These are phyloP conservation scores for Tuber aestivum DNA, from an alignment of 495 filamentous ascomycete species.

Conservation along the genomic window DNA sequence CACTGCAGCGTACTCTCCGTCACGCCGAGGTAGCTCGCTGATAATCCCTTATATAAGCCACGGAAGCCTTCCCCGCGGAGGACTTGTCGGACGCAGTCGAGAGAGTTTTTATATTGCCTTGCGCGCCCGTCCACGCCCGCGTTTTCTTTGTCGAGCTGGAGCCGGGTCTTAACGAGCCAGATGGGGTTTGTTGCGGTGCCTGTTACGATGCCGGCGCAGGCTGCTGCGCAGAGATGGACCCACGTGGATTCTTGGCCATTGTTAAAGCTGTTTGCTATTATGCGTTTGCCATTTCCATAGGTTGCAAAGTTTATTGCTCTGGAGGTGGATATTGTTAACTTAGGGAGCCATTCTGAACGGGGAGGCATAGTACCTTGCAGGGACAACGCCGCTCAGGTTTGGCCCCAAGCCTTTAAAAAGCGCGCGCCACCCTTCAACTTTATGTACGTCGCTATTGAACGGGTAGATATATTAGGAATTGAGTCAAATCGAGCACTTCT, in stretches of 20 bases:
- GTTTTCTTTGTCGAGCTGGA: constrained; percentile 73
- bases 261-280: constrained; percentile 63
- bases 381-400: constrained; percentile 79
- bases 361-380: constrained; percentile 52
- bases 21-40: constrained; percentile 79
- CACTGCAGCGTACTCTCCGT: constrained; percentile 81
- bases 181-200: constrained; percentile 86
- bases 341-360: not conserved
- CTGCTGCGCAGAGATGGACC: constrained; percentile 68
- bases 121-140: constrained; percentile 46
- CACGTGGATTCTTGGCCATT: constrained; percentile 59
- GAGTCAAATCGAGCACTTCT: not conserved
- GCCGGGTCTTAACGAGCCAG: constrained; percentile 82
- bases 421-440: constrained; percentile 70
- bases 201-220: constrained; percentile 68
- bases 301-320: constrained; percentile 78
- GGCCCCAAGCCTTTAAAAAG: constrained; percentile 86
- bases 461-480: constrained; percentile 4
- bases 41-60: constrained; percentile 78
- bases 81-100: constrained; percentile 73
- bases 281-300: constrained; percentile 79
- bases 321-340: constrained; percentile 1
- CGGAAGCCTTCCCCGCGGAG: constrained; percentile 67
- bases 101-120: constrained; percentile 71
- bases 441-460: constrained; percentile 55